Base-by-base conservation (phyloP, 2,329 filamentous ascomycete genomes). In the Drechslera avenae region DNA sequence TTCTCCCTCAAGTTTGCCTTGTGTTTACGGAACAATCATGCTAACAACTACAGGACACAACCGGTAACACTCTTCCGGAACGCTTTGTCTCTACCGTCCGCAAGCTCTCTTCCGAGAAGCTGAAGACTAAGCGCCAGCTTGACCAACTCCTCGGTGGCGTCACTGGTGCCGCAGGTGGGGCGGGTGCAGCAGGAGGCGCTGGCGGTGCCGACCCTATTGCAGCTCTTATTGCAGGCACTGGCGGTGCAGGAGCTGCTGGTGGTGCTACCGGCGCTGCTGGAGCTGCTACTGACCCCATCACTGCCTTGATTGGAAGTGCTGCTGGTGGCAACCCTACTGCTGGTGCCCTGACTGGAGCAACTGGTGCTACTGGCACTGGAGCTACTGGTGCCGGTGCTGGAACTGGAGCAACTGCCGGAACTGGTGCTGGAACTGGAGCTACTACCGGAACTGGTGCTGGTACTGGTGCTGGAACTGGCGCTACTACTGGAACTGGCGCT, bases 111-210 rank as follows among this genome's bases (percentile, higher is more conserved):
- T 31, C 44, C 34, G 64, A 68, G 49, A 64, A 66, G 49, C 21
- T 57, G 10, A 48, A 44, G 31, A 58, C 51, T 16, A 69, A 64
- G 60, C 60, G 67, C 5, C 62, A 68, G 46, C 62, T 67, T 26
- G 65, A 67, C 34, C 57, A 64, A 35, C 45, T 69, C 21, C 57
- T 69, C 6, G 57, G 56, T 8, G 50, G 35, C 1, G 34, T 68
- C 14, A 52, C 30, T 9, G 47, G 45, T 2, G 51, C 37, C 14
- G 46, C 40, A 9, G 42, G 28, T 30, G 57, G 42, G 26, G 57
- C 48, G 8, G 59, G 40, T 13, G 59, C 33, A 9, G 35, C 46
- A 10, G 57, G 56, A 33, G 44, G 40, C 18, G 49, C 32, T 28
- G 53, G 44, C 4, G 49, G 40, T 37, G 58, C 46, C 34, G 9